Conservation (phyloP, 495 filamentous ascomycete species). For the Penicillium malachiteum region DNA sequence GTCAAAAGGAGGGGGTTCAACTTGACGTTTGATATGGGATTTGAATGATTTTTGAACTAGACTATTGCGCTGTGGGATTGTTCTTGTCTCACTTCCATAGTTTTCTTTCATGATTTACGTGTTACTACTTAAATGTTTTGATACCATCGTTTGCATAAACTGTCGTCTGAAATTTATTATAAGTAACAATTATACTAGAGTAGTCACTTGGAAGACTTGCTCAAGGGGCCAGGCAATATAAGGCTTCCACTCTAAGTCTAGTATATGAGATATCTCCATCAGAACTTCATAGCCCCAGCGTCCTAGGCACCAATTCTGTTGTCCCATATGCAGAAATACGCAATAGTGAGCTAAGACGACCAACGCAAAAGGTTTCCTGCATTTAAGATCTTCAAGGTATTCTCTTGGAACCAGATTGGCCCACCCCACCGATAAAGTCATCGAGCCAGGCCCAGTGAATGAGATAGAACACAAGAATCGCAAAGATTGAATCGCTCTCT, state of each 20-base stretch:
- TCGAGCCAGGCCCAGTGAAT: conserved; percentile 18
- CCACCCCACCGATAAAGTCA: conserved; percentile 26
- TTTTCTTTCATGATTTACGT: no score
- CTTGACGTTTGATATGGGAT: no score
- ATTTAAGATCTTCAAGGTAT: conserved; percentile 16
- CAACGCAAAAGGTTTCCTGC: conserved; percentile 17
- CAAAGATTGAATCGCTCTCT: conserved; percentile 8
- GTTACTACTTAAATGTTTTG: no score
- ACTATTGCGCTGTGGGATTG: no score
- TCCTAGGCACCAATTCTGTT: conserved; percentile 23
- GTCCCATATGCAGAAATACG: conserved; percentile 18
- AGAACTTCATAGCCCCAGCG: conserved; percentile 22
- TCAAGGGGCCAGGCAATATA: conserved; percentile 20
- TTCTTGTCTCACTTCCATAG: no score
- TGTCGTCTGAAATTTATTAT: no score
- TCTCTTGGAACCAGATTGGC: conserved; percentile 16
- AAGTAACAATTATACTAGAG: no score
- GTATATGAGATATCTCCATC: conserved; percentile 12
- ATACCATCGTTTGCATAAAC: no score
- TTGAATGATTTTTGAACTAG: no score
- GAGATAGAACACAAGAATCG: conserved; percentile 12
- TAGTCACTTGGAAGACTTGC: not conserved
- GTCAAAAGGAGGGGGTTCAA: no score
- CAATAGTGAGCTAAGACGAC: conserved; percentile 29
- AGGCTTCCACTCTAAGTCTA: conserved; percentile 15